Base-by-base conservation (phyloP, 305 asterid genomes). In the Salvia sclarea region DNA sequence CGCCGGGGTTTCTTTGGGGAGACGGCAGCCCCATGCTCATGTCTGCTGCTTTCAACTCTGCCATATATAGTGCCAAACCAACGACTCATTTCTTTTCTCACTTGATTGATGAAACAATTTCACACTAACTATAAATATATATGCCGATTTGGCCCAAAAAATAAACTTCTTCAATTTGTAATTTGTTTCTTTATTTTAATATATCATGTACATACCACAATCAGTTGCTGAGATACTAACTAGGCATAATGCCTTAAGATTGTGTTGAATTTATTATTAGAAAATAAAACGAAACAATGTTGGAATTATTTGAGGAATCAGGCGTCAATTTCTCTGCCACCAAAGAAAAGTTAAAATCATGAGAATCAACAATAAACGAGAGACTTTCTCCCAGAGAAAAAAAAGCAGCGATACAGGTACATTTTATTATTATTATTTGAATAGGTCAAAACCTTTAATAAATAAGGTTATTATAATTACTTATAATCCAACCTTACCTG, bases 11-110 rank as follows among this genome's bases (percentile, higher is more conserved):
- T 16, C 73, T 6, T 55, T 74, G 85, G 22, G 75, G 79, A 25
- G 79, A 73, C 66, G 79, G 64, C 38, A 71, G 76, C 8, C 76
- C 86, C 84, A 77, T 79, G 68, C 72, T 75, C 57, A 77, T 79
- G 48, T 81, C 86, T 4, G 86, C 76, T 44, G 81, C 73, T 54
- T 72, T 81, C 79, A 66, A 57, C 22, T 70, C 85, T 74, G 75
- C 70, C 40, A 43, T 11, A 50, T 20, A 12, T 66, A 25, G 64
- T 66, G 49, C 40, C 53, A 48, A 45, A 30, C 22, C 44, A 49
- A 33, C 38, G 7, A 5, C 38, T 5, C 38, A 33, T 33, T 33
- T 7, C 7, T 33, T 33, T 33, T 33, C 38, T 33, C 9, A 6
- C 1, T 33, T 33, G 7, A 33, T 33, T n/a, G n/a, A n/a, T n/a